These are phyloP conservation scores for Hapsidospora chrysogenum DNA, from an alignment of 495 filamentous ascomycete species.

Conservation along the genomic window DNA sequence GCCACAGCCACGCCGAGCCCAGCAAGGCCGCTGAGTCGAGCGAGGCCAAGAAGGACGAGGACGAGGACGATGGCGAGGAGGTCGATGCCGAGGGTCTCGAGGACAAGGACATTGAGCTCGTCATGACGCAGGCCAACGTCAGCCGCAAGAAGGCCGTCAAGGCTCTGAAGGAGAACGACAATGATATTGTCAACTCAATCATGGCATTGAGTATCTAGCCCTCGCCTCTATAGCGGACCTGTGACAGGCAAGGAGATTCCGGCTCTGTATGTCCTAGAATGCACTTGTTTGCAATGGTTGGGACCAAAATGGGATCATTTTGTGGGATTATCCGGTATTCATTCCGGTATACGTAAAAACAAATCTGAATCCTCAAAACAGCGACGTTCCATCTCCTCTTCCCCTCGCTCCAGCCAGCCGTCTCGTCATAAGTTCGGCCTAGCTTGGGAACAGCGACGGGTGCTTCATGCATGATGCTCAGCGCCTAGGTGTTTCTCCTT, in stretches of 20 bases:
- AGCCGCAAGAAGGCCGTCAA: slow-evolving; percentile 97
- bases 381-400: no score
- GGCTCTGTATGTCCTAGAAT: no score
- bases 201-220: slow-evolving; percentile 94
- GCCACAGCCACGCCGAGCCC: slow-evolving; percentile 54
- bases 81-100: slow-evolving; percentile 87
- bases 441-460: no score
- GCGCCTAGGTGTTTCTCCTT: no score
- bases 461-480: no score
- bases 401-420: no score
- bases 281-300: no score
- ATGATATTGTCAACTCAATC: slow-evolving; percentile 99
- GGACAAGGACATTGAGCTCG: slow-evolving; percentile 96
- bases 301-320: slow-evolving; percentile 6
- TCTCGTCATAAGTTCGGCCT: no score
- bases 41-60: slow-evolving; percentile 63
- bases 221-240: no score
- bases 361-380: no score
- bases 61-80: slow-evolving; percentile 91
- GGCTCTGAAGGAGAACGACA: slow-evolving; percentile 96
- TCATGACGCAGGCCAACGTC: slow-evolving; percentile 95
- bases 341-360: no score
- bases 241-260: no score
- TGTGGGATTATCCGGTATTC: slow-evolving; percentile 2
- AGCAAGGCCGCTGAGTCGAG: slow-evolving; percentile 56